Conservation (phyloP, 345 rosid species). For the Reutealis trisperma region DNA sequence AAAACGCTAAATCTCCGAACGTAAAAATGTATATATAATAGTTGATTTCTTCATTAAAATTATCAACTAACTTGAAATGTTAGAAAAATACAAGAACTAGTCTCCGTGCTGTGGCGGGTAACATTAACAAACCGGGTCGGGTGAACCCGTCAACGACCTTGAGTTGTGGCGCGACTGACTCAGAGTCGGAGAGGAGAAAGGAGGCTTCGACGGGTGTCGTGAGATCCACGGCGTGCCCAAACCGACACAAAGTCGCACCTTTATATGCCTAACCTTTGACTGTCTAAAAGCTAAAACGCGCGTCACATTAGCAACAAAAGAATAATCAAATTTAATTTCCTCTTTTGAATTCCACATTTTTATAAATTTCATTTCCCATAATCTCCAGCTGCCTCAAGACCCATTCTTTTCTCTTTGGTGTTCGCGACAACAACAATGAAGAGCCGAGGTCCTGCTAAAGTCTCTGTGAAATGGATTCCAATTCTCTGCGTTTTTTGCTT, state of each 20-base stretch:
- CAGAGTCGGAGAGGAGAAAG: neutral
- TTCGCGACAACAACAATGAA: conserved; percentile 46
- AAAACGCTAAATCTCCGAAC: no score
- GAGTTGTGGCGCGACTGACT: conserved; percentile 10
- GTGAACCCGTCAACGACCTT: neutral
- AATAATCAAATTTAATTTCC: neutral
- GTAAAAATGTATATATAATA: no score
- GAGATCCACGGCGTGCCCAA: neutral
- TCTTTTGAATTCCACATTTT: neutral
- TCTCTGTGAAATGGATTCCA: conserved; percentile 78
- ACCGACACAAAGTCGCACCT: neutral
- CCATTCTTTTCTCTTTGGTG: neutral
- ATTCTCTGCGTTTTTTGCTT: conserved; percentile 69
- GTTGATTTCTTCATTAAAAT: no score
- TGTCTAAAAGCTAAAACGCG: neutral
- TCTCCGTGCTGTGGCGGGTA: no score
- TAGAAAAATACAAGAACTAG: no score
- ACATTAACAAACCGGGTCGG: no score
- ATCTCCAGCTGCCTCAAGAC: neutral
- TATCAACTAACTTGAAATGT: no score
- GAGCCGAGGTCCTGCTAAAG: conserved; percentile 45
- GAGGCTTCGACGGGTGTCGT: conserved; percentile 13
- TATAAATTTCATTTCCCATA: neutral
- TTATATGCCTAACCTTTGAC: neutral
- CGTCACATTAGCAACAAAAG: neutral